Conservation (phyloP, 2,329 filamentous ascomycete genomes). For the Aureobasidium sp. region DNA sequence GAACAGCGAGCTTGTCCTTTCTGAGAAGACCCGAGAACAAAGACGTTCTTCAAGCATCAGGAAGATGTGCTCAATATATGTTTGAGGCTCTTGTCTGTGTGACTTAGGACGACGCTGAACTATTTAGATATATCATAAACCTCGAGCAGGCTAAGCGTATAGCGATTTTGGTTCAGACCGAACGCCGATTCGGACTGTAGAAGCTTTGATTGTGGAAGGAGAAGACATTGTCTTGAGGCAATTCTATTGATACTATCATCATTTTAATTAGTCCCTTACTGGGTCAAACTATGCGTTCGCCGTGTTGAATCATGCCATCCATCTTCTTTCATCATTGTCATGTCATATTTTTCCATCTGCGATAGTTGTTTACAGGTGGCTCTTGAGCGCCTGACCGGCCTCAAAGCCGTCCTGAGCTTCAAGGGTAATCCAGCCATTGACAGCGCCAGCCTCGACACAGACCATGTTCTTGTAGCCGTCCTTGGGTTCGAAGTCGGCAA, state of each 20-base stretch:
- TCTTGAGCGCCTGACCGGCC: constrained; percentile 48
- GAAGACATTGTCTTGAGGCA: too few relatives aligned
- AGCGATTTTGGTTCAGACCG: too few relatives aligned
- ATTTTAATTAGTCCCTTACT: not conserved
- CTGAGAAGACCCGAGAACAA: too few relatives aligned
- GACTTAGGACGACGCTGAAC: too few relatives aligned
- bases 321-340: not conserved
- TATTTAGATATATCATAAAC: too few relatives aligned
- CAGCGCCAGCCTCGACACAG: constrained; percentile 84
- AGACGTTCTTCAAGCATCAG: too few relatives aligned
- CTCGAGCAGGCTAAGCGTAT: too few relatives aligned
- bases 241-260: too few relatives aligned
- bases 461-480: constrained; percentile 90
- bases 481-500: constrained; percentile 81
- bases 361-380: constrained; percentile 15
- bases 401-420: constrained; percentile 69
- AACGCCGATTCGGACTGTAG: too few relatives aligned
- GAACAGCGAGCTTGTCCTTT: constrained; percentile 62
- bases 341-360: not conserved
- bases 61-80: too few relatives aligned
- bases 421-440: constrained; percentile 72
- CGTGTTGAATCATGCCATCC: not conserved
- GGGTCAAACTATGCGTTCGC: not conserved
- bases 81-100: too few relatives aligned
- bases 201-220: too few relatives aligned